These are phyloP conservation scores for Ricinus communis DNA, from an alignment of 345 rosid genomes.

Conservation along the genomic window DNA sequence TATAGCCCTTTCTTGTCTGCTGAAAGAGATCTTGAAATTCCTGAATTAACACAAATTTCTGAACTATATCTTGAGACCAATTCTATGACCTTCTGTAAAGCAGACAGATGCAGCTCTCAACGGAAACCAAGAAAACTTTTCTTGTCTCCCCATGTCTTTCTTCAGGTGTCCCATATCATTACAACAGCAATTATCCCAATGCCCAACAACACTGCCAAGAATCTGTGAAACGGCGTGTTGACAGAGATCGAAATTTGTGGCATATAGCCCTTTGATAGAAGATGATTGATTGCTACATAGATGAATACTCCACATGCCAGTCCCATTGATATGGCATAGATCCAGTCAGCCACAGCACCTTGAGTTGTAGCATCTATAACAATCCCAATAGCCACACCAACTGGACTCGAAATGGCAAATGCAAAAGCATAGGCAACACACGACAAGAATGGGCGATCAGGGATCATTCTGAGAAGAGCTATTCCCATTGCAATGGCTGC, in stretches of 20 bases:
- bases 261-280: slow-evolving; percentile 56
- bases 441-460: slow-evolving; percentile 59
- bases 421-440: slow-evolving; percentile 61
- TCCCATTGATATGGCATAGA: slow-evolving; percentile 71
- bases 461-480: slow-evolving; percentile 73
- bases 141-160: no score
- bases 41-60: neutral
- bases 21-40: no score
- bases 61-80: neutral
- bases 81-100: neutral
- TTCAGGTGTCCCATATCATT: slow-evolving; percentile 73
- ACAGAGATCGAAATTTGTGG: slow-evolving; percentile 34
- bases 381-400: slow-evolving; percentile 73
- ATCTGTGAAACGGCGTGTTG: slow-evolving; percentile 45
- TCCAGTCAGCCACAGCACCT: slow-evolving; percentile 75
- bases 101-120: neutral
- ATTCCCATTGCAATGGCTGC: slow-evolving; percentile 92
- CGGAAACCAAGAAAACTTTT: neutral
- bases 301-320: slow-evolving; percentile 78
- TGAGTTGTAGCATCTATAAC: slow-evolving; percentile 68
- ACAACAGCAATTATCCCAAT: slow-evolving; percentile 62
- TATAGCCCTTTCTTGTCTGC: no score
- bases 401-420: slow-evolving; percentile 75
- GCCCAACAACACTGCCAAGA: slow-evolving; percentile 61
- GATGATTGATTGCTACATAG: slow-evolving; percentile 73